phyloP scores from a whole-genome alignment of 208 protist genomes.

The Crithidia fasciculata region DNA sequence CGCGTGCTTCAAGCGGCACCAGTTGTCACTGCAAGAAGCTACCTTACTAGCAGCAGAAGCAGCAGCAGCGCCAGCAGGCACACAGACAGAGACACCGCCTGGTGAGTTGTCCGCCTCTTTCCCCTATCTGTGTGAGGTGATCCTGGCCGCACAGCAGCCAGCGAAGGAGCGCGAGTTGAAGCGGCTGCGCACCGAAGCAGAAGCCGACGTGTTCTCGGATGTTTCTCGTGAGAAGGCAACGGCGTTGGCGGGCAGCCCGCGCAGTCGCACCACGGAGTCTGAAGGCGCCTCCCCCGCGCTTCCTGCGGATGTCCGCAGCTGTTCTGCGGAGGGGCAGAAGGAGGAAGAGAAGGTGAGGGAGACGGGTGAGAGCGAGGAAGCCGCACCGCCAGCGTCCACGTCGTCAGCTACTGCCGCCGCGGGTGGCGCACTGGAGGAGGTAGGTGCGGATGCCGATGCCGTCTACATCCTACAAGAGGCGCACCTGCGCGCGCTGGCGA shows the following conservation, averaged over 20 bases:
- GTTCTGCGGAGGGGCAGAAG: too few species aligned
- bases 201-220: constrained; percentile 34
- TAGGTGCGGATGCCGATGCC: constrained; percentile 26
- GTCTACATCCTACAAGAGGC: constrained; percentile 66
- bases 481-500: constrained; percentile 68
- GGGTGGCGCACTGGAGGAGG: constrained; percentile 3
- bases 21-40: constrained; percentile 23
- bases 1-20: constrained; percentile 63
- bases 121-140: constrained; percentile 23
- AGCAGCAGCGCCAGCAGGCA: background rate
- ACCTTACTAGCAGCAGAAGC: background rate
- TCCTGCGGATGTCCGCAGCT: too few species aligned
- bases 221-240: constrained; percentile 22
- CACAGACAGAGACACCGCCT: background rate
- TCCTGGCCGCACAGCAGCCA: constrained; percentile 16
- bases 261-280: background rate
- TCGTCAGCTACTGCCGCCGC: background rate
- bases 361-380: too few species aligned
- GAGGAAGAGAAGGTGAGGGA: too few species aligned
- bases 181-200: constrained; percentile 28
- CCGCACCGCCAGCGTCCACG: too few species aligned
- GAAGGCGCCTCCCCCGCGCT: background rate
- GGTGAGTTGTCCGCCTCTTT: background rate
- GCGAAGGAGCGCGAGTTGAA: constrained; percentile 11
- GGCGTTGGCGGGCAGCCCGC: background rate